Conservation (phyloP, 1,284 basidiomycete genomes). For the Trametes pubescens region DNA sequence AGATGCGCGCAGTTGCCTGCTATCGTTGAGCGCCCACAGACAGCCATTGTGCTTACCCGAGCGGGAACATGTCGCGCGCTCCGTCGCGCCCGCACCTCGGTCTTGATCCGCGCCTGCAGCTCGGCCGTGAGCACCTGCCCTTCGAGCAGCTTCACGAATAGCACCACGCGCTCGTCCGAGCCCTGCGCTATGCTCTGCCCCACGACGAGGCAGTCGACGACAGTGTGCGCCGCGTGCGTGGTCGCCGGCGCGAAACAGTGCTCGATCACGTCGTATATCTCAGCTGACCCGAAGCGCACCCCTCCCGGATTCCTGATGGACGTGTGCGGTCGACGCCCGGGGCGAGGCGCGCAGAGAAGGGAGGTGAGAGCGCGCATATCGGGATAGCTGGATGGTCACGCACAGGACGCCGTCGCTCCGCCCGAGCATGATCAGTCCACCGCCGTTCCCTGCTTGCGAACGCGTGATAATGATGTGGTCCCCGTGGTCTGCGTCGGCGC, state of each 20-base stretch:
- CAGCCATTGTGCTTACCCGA: conserved; percentile 53
- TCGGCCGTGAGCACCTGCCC: conserved; percentile 59
- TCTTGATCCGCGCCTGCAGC: conserved; percentile 66
- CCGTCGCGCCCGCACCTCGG: conserved; percentile 69
- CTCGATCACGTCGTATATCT: conserved; percentile 87
- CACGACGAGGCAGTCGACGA: conserved; percentile 80
- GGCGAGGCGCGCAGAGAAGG: conserved; percentile 31
- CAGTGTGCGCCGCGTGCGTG: conserved; percentile 51
- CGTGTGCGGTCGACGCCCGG: conserved; percentile 19
- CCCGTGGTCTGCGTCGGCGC: conserved; percentile 64
- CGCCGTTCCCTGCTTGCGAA: conserved; percentile 72
- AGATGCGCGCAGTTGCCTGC: neutral
- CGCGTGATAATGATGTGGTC: conserved; percentile 78
- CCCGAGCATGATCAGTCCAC: conserved; percentile 86
- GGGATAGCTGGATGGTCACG: conserved; percentile 38
- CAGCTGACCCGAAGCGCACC: conserved; percentile 85
- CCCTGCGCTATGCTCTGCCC: conserved; percentile 77
- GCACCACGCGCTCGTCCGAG: conserved; percentile 83
- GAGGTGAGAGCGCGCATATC: conserved; percentile 7
- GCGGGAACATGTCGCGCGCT: conserved; percentile 81
- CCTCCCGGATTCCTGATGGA: conserved; percentile 78
- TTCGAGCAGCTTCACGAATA: conserved; percentile 79
- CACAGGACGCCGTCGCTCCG: conserved; percentile 84
- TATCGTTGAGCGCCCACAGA: neutral
- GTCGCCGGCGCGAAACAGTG: conserved; percentile 56